Conservation (phyloP, 2,329 filamentous ascomycete species). For the Exophiala oligosperma region DNA sequence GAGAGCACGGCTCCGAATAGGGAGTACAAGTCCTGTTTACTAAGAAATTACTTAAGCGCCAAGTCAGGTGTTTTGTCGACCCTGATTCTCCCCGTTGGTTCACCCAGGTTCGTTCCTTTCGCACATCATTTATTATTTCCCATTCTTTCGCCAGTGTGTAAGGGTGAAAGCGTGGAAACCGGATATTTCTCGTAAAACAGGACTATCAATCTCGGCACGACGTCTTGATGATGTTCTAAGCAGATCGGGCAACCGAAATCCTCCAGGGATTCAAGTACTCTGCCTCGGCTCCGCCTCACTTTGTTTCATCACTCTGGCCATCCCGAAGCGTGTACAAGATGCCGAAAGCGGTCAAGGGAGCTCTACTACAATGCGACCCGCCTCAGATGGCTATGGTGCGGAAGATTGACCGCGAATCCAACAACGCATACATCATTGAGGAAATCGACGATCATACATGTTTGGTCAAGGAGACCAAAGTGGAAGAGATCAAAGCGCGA, state of each 20-base stretch:
- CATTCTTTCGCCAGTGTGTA: too few species aligned
- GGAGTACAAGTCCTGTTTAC: too few species aligned
- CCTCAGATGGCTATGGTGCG: conserved; percentile 33
- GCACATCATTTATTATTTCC: too few species aligned
- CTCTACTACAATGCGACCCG: conserved; percentile 31
- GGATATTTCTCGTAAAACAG: too few species aligned
- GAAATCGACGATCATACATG: conserved; percentile 31
- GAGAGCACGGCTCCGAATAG: too few species aligned
- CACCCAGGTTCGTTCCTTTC: too few species aligned
- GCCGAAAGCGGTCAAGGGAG: conserved; percentile 31
- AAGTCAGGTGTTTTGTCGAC: too few species aligned
- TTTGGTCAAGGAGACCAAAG: conserved; percentile 31
- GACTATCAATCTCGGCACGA: too few species aligned
- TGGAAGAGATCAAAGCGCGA: conserved; percentile 30
- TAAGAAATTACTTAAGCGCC: too few species aligned
- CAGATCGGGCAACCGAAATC: neutral
- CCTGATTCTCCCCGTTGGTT: too few species aligned
- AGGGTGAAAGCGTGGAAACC: too few species aligned
- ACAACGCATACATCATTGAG: conserved; percentile 30
- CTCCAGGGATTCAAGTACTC: neutral
- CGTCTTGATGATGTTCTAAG: too few species aligned
- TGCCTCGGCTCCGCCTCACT: neutral
- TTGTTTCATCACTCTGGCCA: neutral
- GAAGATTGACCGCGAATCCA: conserved; percentile 30
- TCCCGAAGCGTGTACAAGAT: conserved; percentile 8